phyloP scores from a whole-genome alignment of 1,139 yeast genomes.

The Insectozyma bohioensis region DNA sequence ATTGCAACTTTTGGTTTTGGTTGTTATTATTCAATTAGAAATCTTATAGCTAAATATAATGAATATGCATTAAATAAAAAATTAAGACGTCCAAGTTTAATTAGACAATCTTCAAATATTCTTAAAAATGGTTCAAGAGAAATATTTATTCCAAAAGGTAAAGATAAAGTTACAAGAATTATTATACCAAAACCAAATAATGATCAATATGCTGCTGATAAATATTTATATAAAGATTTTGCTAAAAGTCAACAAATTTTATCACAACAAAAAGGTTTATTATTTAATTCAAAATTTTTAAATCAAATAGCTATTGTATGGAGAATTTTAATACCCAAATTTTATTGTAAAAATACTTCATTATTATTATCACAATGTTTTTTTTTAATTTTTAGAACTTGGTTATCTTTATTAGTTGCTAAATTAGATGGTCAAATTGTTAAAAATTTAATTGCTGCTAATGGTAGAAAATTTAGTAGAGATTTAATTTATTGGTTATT shows the following conservation, averaged over 20 bases:
- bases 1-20: constrained; percentile 48
- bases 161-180: constrained; percentile 42
- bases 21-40: constrained; percentile 32
- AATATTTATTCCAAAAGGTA: constrained; percentile 54
- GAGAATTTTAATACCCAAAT: constrained; percentile 76
- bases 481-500: constrained; percentile 85
- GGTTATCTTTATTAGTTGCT: constrained; percentile 83
- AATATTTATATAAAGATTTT: constrained; percentile 58
- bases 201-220: constrained; percentile 69
- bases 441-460: constrained; percentile 81
- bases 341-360: constrained; percentile 66
- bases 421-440: constrained; percentile 91
- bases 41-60: constrained; percentile 30
- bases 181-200: constrained; percentile 58
- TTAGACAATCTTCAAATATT: constrained; percentile 43
- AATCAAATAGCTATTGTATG: constrained; percentile 76
- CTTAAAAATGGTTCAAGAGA: constrained; percentile 57
- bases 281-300: constrained; percentile 66
- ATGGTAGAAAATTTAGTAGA: constrained; percentile 70
- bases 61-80: constrained; percentile 29
- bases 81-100: constrained; percentile 37
- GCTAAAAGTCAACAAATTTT: constrained; percentile 37
- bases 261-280: constrained; percentile 23
- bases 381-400: constrained; percentile 78
- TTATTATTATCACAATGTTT: constrained; percentile 70